A percentile compares a stretch with the other conserved stretches of the same genome.
Evolutionary conservation across 2,329 filamentous ascomycete species (phyloP).

Genomic region (Trichoderma sp.): DNA sequence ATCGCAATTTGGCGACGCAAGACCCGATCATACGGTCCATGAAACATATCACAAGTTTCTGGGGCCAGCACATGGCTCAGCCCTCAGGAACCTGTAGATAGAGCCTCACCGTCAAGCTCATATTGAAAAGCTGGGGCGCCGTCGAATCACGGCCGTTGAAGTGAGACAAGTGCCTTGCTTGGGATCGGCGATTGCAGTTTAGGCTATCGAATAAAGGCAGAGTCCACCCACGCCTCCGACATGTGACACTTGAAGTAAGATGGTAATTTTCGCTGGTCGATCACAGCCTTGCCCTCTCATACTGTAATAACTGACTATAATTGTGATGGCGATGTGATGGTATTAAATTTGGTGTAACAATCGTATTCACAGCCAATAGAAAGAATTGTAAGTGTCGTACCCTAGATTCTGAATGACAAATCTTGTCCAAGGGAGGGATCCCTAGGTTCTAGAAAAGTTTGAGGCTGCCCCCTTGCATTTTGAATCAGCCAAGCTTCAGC

Average conservation of each 20-base stretch:
- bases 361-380: background rate
- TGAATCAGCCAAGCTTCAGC: background rate
- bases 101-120: background rate
- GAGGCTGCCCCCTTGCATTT: background rate
- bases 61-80: constrained; percentile 17
- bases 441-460: background rate
- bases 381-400: background rate
- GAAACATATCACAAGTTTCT: background rate
- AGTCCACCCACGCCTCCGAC: background rate
- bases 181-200: background rate
- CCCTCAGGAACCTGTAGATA: background rate
- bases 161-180: background rate
- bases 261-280: background rate
- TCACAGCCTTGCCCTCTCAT: background rate
- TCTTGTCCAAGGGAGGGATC: background rate
- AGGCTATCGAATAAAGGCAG: background rate
- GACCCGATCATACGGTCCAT: constrained; percentile 7
- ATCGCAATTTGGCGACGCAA: background rate
- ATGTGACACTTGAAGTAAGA: background rate
- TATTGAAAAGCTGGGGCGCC: background rate
- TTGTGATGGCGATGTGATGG: background rate
- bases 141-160: background rate
- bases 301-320: background rate
- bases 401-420: constrained; percentile 5
- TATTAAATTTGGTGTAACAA: background rate